phyloP scores from a whole-genome alignment of 192 early-diverging fungal species.

The Globomyces pollinis-pini region DNA sequence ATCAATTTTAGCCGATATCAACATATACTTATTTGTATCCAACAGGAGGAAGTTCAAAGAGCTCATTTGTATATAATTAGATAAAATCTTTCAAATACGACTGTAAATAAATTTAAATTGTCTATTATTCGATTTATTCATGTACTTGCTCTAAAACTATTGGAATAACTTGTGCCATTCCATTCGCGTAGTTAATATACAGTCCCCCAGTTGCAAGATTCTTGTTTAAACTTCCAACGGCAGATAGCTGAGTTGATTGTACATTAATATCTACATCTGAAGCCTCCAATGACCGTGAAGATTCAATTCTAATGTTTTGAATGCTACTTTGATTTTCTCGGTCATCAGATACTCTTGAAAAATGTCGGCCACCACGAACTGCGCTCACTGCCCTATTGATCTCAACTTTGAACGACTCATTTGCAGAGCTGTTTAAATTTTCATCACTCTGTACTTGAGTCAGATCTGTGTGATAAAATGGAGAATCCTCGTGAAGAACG shows the following conservation, averaged over 20 bases:
- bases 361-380: background rate
- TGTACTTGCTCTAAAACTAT: constrained; percentile 24
- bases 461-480: background rate
- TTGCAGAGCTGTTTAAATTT: background rate
- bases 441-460: background rate
- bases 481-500: background rate
- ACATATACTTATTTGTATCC: too few relatives aligned
- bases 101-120: background rate
- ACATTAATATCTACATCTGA: background rate
- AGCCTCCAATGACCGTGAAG: background rate
- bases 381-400: background rate
- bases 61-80: too few relatives aligned
- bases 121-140: background rate
- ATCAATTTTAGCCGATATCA: too few relatives aligned
- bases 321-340: background rate
- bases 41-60: too few relatives aligned
- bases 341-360: background rate
- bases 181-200: constrained; percentile 29
- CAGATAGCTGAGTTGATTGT: background rate
- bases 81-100: too few relatives aligned
- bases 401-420: background rate
- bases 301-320: background rate
- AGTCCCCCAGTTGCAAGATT: constrained; percentile 16
- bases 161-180: constrained; percentile 30
- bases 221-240: background rate